phyloP scores from a whole-genome alignment of 2,329 filamentous ascomycete species.

The Reticulascus tulasneorum region DNA sequence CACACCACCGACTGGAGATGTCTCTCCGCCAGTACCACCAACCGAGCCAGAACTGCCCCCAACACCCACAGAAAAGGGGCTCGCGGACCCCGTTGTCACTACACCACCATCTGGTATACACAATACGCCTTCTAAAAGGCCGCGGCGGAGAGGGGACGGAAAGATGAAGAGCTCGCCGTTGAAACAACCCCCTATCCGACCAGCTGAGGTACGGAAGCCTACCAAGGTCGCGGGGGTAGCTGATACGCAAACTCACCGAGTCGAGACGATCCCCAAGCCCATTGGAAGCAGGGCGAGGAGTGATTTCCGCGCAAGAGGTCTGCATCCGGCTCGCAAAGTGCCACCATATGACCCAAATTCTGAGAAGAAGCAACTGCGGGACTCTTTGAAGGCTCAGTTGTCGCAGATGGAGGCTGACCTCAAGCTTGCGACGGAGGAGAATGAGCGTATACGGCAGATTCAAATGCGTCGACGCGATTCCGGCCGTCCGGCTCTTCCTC shows the following conservation, averaged over 20 bases:
- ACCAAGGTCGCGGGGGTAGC: conserved; percentile 14
- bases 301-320: conserved; percentile 8
- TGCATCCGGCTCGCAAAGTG: conserved; percentile 38
- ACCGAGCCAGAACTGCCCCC: conserved; percentile 61
- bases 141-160: conserved; percentile 34
- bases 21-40: conserved; percentile 3
- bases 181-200: conserved; percentile 37
- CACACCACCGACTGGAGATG: conserved; percentile 25
- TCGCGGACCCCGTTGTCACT: conserved; percentile 48
- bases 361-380: conserved; percentile 48
- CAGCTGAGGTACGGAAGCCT: conserved; percentile 14
- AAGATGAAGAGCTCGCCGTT: conserved; percentile 45
- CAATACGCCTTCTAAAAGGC: conserved; percentile 50
- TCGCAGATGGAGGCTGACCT: conserved; percentile 55
- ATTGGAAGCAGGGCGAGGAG: conserved; percentile 1
- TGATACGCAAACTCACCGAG: conserved; percentile 10
- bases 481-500: conserved; percentile 20
- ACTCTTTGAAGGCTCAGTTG: conserved; percentile 53
- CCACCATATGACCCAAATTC: conserved; percentile 36
- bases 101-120: conserved; percentile 58
- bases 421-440: conserved; percentile 52
- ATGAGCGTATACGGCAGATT: conserved; percentile 45
- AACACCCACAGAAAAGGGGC: conserved; percentile 44
- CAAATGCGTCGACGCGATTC: conserved; percentile 31
- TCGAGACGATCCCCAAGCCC: conserved; percentile 1